Percentiles rank a stretch among this genome's conserved stretches.
phyloP scores from a whole-genome alignment of 352 stramenopile genomes.

The Pythium graminicola region DNA sequence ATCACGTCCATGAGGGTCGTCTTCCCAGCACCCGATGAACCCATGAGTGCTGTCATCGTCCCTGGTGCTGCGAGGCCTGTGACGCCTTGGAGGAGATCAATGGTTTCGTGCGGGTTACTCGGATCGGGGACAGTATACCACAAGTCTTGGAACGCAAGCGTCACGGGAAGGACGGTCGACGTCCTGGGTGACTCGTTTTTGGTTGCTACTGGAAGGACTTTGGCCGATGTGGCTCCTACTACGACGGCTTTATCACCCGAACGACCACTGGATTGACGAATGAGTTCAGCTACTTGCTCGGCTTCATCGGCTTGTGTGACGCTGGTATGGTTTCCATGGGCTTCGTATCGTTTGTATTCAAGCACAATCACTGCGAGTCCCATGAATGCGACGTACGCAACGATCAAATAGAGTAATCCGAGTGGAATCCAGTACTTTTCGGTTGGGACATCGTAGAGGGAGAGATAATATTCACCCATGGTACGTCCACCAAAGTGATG shows the following conservation, averaged over 20 bases:
- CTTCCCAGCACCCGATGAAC: conserved; percentile 46
- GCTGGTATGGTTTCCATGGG: background rate
- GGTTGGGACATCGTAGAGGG: conserved; percentile 14
- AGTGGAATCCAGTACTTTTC: conserved; percentile 22
- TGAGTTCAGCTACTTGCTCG: background rate
- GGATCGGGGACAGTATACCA: conserved; percentile 28
- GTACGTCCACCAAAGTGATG: conserved; percentile 20
- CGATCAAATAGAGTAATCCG: background rate
- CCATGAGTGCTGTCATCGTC: conserved; percentile 69
- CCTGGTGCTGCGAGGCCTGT: conserved; percentile 28
- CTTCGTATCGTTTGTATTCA: conserved; percentile 24
- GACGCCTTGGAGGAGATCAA: conserved; percentile 30
- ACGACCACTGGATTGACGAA: background rate
- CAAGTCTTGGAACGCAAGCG: conserved; percentile 26
- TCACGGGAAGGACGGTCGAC: conserved; percentile 13
- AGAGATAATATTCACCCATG: conserved; percentile 16
- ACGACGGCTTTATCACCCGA: background rate
- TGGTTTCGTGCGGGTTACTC: conserved; percentile 24
- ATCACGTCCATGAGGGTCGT: conserved; percentile 66
- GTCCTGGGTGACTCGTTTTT: too few species aligned
- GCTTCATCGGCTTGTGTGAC: too few species aligned
- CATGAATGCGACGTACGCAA: conserved; percentile 17
- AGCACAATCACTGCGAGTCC: conserved; percentile 24
- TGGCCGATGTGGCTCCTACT: background rate
- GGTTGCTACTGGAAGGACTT: too few species aligned